A percentile compares a stretch with the other conserved stretches of the same genome.
phyloP scores from a whole-genome alignment of 345 rosid species.

The Linum trigynum region DNA sequence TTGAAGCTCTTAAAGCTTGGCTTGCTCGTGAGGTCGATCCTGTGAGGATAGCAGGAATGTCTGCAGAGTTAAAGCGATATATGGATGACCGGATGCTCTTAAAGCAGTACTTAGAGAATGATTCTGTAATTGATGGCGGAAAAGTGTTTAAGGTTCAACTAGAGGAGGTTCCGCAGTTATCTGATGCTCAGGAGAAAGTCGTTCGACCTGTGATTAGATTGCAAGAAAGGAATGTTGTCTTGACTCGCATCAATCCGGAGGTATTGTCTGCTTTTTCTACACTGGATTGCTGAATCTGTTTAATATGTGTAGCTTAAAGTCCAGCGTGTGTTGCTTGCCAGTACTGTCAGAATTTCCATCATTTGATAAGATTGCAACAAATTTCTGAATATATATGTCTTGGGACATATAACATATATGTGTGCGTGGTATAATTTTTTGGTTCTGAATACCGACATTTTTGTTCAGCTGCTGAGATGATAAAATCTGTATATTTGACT shows the following conservation, averaged over 20 bases:
- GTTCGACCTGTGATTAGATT: constrained; percentile 78
- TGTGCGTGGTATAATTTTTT: neutral
- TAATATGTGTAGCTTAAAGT: neutral
- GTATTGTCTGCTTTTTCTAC: constrained; percentile 23
- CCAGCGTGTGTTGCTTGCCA: neutral
- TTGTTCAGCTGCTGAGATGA: neutral
- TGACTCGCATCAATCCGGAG: constrained; percentile 97
- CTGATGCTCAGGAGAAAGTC: constrained; percentile 59
- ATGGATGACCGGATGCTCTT: constrained; percentile 65
- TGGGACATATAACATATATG: too few species aligned
- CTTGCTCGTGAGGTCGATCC: constrained; percentile 69
- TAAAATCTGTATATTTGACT: neutral
- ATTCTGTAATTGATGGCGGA: constrained; percentile 60
- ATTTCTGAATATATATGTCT: too few species aligned
- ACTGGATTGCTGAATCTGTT: constrained; percentile 9
- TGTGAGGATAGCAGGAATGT: constrained; percentile 55
- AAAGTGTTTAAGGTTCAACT: constrained; percentile 58
- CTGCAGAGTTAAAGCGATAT: constrained; percentile 63
- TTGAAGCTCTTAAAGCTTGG: constrained; percentile 72
- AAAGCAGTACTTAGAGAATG: constrained; percentile 77
- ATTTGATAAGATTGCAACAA: too few species aligned
- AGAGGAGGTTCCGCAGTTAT: constrained; percentile 61
- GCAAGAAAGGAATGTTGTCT: constrained; percentile 66
- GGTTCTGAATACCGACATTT: neutral
- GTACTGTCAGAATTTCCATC: neutral